These are phyloP conservation scores for Cercospora citrullina DNA, from an alignment of 2,329 filamentous ascomycete species.

Conservation along the genomic window DNA sequence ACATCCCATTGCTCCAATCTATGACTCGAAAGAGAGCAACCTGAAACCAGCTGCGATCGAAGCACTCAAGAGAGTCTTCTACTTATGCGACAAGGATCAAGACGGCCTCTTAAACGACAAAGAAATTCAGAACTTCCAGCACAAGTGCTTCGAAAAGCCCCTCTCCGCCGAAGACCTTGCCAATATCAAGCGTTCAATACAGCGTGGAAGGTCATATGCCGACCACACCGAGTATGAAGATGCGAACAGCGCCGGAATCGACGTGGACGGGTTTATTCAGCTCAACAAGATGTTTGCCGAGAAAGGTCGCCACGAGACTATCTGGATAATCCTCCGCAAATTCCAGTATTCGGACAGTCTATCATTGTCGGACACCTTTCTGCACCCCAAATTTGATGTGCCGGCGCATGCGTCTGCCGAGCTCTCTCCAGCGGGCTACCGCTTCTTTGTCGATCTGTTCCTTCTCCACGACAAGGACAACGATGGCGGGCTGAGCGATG, in stretches of 20 bases:
- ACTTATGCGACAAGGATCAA: conserved; percentile 93
- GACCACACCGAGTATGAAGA: conserved; percentile 21
- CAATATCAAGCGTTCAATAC: conserved; percentile 87
- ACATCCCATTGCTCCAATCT: conserved; percentile 92
- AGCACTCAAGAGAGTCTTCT: conserved; percentile 87
- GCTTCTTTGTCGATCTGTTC: conserved; percentile 97
- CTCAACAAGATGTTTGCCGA: conserved; percentile 96
- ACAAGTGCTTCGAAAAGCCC: conserved; percentile 86
- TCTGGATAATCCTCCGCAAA: conserved; percentile 93
- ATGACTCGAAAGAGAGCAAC: conserved; percentile 85
- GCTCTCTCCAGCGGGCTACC: conserved; percentile 88
- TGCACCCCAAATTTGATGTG: conserved; percentile 92
- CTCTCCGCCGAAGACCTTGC: conserved; percentile 77
- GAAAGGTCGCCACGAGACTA: conserved; percentile 95
- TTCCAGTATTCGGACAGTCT: conserved; percentile 97
- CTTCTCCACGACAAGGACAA: conserved; percentile 96
- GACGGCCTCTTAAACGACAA: conserved; percentile 87
- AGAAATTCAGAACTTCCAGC: conserved; percentile 89
- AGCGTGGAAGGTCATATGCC: conserved; percentile 48
- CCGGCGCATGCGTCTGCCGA: conserved; percentile 90
- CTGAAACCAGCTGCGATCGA: conserved; percentile 87
- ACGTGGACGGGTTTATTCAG: conserved; percentile 78
- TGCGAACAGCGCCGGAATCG: conserved; percentile 67
- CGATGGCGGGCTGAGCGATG: conserved; percentile 85
- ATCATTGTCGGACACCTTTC: conserved; percentile 83